These are phyloP conservation scores for Brettanomyces anomalus DNA, from an alignment of 805 yeast genomes.

Conservation along the genomic window DNA sequence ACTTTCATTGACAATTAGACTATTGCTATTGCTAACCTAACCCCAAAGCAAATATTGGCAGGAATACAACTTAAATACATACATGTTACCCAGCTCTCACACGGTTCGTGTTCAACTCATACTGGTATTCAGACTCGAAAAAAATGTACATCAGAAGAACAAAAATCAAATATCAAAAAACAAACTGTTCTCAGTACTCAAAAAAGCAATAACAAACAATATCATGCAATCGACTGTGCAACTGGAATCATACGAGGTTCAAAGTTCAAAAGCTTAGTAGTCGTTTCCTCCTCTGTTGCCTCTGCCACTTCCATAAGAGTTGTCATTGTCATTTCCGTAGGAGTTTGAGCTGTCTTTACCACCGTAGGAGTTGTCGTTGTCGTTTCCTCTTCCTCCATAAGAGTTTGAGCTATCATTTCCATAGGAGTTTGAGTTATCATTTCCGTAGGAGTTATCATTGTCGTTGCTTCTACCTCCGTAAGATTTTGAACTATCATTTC, in stretches of 20 bases:
- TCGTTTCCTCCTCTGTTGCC: constrained; percentile 14
- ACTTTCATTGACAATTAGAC: too few relatives aligned
- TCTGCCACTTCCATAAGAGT: constrained; percentile 25
- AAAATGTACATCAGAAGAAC: neutral
- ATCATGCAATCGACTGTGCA: neutral
- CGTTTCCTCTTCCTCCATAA: constrained; percentile 10
- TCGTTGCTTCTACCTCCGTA: constrained; percentile 19
- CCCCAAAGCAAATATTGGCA: too few relatives aligned
- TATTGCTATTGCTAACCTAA: too few relatives aligned
- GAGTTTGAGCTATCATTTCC: constrained; percentile 7
- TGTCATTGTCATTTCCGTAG: constrained; percentile 16
- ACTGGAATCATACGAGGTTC: neutral
- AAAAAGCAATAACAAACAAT: constrained; percentile 1
- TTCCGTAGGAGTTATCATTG: constrained; percentile 21
- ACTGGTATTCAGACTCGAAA: neutral
- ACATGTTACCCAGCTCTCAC: too few relatives aligned
- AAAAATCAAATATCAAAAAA: neutral
- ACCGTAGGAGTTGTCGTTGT: constrained; percentile 22
- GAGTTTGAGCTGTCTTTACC: neutral
- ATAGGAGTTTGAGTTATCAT: neutral
- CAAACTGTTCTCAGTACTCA: neutral
- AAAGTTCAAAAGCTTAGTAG: neutral
- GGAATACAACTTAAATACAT: too few relatives aligned
- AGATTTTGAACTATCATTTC: constrained; percentile 15
- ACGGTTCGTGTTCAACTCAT: too few relatives aligned